Conservation (phyloP, 257 asterid genomes). For the Euphrasia confusa region DNA sequence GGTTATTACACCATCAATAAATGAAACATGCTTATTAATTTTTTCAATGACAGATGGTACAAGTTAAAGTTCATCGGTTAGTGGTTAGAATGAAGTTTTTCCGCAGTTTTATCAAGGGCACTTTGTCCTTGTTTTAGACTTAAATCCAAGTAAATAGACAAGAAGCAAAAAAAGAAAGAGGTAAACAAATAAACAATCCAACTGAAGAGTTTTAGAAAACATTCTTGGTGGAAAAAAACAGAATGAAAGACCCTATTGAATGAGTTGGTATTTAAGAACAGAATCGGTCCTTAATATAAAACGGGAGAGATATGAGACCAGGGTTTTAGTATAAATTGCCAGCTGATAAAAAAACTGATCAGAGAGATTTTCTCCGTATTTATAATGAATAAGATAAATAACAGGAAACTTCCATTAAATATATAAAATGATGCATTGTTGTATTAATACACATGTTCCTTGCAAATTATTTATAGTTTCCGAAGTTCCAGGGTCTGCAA, state of each 20-base stretch:
- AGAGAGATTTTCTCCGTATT: slow-evolving; percentile 4
- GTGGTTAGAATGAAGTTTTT: neutral
- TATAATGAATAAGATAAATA: too few relatives aligned
- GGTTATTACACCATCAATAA: neutral
- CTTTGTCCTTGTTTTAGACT: neutral
- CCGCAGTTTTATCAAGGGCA: neutral
- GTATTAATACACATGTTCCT: too few relatives aligned
- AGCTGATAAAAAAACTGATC: neutral
- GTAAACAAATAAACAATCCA: slow-evolving; percentile 1
- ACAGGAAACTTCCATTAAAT: too few relatives aligned
- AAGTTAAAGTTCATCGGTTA: neutral
- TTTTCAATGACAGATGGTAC: too few relatives aligned
- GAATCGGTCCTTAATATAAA: neutral
- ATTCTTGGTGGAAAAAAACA: neutral
- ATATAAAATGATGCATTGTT: too few relatives aligned
- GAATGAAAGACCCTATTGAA: too few relatives aligned
- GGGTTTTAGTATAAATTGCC: slow-evolving; percentile 2
- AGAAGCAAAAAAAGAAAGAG: neutral
- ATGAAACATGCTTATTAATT: slow-evolving; percentile 8
- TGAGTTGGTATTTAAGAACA: neutral
- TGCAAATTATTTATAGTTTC: too few relatives aligned
- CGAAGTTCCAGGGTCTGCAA: too few relatives aligned
- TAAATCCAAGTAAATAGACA: slow-evolving; percentile 1
- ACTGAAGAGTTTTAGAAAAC: neutral
- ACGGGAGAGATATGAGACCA: slow-evolving; percentile 7